Percentiles rank a stretch among this genome's conserved stretches.
These are phyloP conservation scores for Teratosphaeria zuluensis DNA, from an alignment of 2,329 filamentous ascomycete genomes.

Conservation along the genomic window DNA sequence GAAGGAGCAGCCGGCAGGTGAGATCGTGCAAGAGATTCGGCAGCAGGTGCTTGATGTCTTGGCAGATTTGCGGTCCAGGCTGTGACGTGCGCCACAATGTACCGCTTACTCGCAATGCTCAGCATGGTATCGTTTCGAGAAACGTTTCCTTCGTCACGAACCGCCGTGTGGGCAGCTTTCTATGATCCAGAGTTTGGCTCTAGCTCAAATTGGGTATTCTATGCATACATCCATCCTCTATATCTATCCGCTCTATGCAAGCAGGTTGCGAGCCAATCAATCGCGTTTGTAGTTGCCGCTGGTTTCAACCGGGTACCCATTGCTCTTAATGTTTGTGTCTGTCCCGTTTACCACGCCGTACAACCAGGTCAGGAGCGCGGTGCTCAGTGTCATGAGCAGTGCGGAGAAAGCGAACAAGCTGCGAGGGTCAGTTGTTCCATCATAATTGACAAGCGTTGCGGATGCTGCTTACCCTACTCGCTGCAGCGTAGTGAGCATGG, in stretches of 20 bases:
- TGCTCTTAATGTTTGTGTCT: conserved; percentile 1
- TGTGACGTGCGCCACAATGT: background rate
- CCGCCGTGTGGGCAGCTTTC: background rate
- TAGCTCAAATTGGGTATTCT: background rate
- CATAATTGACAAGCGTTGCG: background rate
- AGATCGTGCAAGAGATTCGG: conserved; percentile 36
- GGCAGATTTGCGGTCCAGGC: conserved; percentile 6
- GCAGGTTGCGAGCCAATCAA: conserved; percentile 11
- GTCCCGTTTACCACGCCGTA: conserved; percentile 58
- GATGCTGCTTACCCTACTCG: conserved; percentile 40
- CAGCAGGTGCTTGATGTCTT: conserved; percentile 16
- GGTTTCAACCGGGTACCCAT: conserved; percentile 4
- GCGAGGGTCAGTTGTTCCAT: background rate
- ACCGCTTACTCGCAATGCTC: background rate
- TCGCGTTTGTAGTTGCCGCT: conserved; percentile 1
- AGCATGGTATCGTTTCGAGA: too few species aligned
- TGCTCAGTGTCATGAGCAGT: conserved; percentile 60
- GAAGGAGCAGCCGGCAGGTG: conserved; percentile 34
- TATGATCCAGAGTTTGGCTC: background rate
- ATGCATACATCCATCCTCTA: background rate
- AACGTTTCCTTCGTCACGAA: background rate
- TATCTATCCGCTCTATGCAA: conserved; percentile 16
- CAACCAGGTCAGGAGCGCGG: conserved; percentile 56
- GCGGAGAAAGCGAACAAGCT: conserved; percentile 43
- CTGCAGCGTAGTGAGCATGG: conserved; percentile 53